A percentile compares a stretch with the other conserved stretches of the same genome.
Conservation (phyloP, 75 land plant species). For the Pseudotsuga menziesii region DNA sequence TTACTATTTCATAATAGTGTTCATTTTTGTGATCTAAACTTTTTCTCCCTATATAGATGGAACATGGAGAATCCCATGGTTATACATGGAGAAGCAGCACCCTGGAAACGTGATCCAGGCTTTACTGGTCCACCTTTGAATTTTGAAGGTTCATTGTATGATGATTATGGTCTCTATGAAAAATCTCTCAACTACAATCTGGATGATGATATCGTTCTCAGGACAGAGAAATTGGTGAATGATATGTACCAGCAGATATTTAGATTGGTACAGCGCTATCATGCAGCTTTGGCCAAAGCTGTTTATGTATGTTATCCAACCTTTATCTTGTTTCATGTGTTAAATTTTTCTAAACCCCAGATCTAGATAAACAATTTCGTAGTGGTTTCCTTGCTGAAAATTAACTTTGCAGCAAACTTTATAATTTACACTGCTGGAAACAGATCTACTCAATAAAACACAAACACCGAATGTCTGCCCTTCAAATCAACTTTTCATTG, state of each 20-base stretch:
- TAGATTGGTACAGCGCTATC: slow-evolving; percentile 50
- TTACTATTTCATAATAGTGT: neutral
- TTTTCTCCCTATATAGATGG: slow-evolving; percentile 47
- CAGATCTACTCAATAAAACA: no score
- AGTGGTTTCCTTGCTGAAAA: no score
- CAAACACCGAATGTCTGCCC: no score
- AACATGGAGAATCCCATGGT: slow-evolving; percentile 82
- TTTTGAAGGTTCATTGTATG: slow-evolving; percentile 89
- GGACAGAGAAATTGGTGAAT: slow-evolving; percentile 48
- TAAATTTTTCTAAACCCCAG: neutral
- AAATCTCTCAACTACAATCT: slow-evolving; percentile 54
- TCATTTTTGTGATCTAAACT: neutral
- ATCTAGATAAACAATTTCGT: neutral
- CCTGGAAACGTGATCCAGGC: slow-evolving; percentile 49
- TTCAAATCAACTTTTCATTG: no score
- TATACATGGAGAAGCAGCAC: slow-evolving; percentile 69
- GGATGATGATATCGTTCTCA: slow-evolving; percentile 57
- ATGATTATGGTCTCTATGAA: slow-evolving; percentile 61
- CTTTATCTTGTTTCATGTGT: neutral
- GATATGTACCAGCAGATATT: slow-evolving; percentile 58
- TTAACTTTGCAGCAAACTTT: no score
- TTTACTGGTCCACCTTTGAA: slow-evolving; percentile 72
- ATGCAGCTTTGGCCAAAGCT: slow-evolving; percentile 82
- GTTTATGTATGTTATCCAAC: slow-evolving; percentile 45
- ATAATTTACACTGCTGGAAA: no score